These are phyloP conservation scores for Pulveroboletus sp. DNA, from an alignment of 768 basidiomycete genomes.

Conservation along the genomic window DNA sequence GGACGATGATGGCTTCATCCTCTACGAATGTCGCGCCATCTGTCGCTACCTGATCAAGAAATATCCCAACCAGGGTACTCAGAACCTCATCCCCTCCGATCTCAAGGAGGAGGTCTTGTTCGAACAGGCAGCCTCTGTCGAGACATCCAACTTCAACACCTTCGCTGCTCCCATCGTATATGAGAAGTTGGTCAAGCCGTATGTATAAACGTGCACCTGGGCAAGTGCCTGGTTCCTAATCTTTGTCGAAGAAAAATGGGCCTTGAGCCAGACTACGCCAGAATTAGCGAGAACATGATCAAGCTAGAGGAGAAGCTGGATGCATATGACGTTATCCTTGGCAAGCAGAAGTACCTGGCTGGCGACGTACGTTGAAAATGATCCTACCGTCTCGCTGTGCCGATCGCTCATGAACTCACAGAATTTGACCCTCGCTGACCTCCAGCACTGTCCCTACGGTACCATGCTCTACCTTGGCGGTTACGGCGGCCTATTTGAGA, in stretches of 20 bases:
- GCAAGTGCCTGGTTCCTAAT: background rate
- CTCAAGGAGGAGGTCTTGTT: conserved; percentile 30
- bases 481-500: conserved; percentile 25
- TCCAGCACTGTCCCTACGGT: conserved; percentile 54
- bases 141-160: conserved; percentile 47
- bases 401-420: conserved; percentile 14
- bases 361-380: conserved; percentile 41
- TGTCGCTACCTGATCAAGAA: conserved; percentile 53
- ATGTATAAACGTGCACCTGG: conserved; percentile 10
- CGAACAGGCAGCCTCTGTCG: conserved; percentile 39
- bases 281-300: conserved; percentile 8
- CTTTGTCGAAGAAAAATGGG: background rate
- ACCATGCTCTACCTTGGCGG: conserved; percentile 22
- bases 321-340: conserved; percentile 49
- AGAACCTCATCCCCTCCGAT: conserved; percentile 43
- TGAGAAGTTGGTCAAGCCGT: conserved; percentile 55
- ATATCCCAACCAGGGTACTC: conserved; percentile 45
- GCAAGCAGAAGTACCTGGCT: conserved; percentile 51
- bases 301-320: conserved; percentile 38
- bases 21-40: conserved; percentile 64
- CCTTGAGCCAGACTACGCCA: conserved; percentile 18
- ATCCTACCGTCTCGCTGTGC: background rate
- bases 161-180: conserved; percentile 33
- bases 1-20: conserved; percentile 58
- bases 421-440: conserved; percentile 51